phyloP scores from a whole-genome alignment of 208 protist genomes.

The Acanthamoeba divionensis region DNA sequence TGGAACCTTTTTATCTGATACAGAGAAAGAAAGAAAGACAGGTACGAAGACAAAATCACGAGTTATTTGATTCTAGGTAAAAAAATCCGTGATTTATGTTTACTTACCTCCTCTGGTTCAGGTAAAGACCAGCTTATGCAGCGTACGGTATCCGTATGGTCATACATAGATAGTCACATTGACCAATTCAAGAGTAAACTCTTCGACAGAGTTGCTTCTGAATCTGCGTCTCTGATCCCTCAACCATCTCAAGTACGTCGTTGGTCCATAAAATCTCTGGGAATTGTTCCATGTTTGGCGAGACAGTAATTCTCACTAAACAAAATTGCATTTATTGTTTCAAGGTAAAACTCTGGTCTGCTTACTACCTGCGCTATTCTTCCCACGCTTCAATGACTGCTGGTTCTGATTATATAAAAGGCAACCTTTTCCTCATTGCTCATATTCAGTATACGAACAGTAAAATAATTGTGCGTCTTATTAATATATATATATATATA shows the following conservation, averaged over 20 bases:
- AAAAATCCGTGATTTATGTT: too few relatives aligned
- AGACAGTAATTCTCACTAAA: too few relatives aligned
- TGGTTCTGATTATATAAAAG: neutral
- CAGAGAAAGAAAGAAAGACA: slow-evolving; percentile 35
- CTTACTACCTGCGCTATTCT: neutral
- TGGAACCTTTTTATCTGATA: slow-evolving; percentile 29
- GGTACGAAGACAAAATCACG: neutral
- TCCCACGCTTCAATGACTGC: neutral
- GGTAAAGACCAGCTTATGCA: slow-evolving; percentile 22
- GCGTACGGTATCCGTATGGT: slow-evolving; percentile 15
- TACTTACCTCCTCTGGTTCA: neutral
- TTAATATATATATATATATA: neutral
- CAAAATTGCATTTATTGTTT: too few relatives aligned
- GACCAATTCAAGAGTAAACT: neutral
- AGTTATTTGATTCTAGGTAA: neutral
- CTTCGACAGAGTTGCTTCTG: neutral
- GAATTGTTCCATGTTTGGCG: too few relatives aligned
- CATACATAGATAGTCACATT: neutral
- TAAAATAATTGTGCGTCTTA: neutral
- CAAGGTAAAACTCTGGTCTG: slow-evolving; percentile 44
- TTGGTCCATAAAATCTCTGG: too few relatives aligned
- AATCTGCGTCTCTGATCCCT: neutral
- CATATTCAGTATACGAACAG: neutral
- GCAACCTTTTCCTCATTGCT: neutral
- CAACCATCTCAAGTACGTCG: slow-evolving; percentile 5